Evolutionary conservation across 129 eudicot genomes (phyloP).

Genomic region (Helianthus annuus): HanXRQr2.0-SUNRISE NC_035439.2:146563725-146564224

Average conservation of each 20-base stretch:
- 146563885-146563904: constrained; percentile 24
- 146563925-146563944: constrained; percentile 10
- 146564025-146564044: constrained; percentile 38
- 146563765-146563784: neutral
- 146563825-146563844: neutral
- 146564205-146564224: neutral
- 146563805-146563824: neutral
- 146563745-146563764: neutral
- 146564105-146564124: neutral
- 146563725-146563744: neutral
- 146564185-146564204: neutral
- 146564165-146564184: neutral
- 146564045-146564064: neutral
- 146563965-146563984: constrained; percentile 33
- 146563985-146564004: constrained; percentile 32
- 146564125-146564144: neutral
- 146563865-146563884: neutral
- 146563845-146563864: neutral
- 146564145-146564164: neutral
- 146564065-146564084: neutral
- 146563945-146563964: constrained; percentile 24
- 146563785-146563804: neutral
- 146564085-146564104: constrained; percentile 4
- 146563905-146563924: constrained; percentile 24
- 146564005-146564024: constrained; percentile 35